A percentile compares a stretch with the other conserved stretches of the same genome.
Conservation (phyloP, 805 yeast species). For the Ogataea nitratoaversa region DNA sequence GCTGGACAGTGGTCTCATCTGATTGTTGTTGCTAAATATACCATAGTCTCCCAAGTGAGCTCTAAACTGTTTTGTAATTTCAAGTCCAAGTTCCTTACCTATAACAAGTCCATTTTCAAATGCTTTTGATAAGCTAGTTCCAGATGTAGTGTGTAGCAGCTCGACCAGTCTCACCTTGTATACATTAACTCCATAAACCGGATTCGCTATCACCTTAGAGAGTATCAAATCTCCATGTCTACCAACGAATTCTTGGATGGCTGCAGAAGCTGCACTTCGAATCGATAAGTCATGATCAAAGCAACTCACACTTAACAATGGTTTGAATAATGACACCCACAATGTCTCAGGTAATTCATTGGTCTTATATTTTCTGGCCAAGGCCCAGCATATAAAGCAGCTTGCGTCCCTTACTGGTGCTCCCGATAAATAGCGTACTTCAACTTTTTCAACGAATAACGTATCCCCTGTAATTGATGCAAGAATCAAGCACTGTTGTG, state of each 20-base stretch:
- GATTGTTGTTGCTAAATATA: constrained; percentile 36
- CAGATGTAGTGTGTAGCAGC: constrained; percentile 45
- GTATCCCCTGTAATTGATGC: no score
- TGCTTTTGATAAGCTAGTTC: constrained; percentile 41
- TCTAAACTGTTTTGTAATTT: constrained; percentile 25
- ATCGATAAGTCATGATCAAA: constrained; percentile 73
- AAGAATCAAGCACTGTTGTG: no score
- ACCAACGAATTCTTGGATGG: constrained; percentile 81
- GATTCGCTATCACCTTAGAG: constrained; percentile 7
- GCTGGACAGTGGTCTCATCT: constrained; percentile 39
- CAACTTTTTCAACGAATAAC: no score
- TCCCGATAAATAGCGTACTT: constrained; percentile 64
- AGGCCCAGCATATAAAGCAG: constrained; percentile 81
- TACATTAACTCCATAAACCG: constrained; percentile 24
- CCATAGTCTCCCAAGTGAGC: constrained; percentile 31
- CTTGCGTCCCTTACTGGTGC: constrained; percentile 77
- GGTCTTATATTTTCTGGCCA: constrained; percentile 39
- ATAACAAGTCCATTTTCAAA: constrained; percentile 25
- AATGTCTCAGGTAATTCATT: constrained; percentile 17
- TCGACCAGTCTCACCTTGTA: constrained; percentile 53
- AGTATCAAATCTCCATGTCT: constrained; percentile 52
- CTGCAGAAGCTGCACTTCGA: constrained; percentile 81
- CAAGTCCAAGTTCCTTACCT: constrained; percentile 7
- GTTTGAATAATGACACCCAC: constrained; percentile 23
- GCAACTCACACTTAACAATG: constrained; percentile 49